Conservation (phyloP, 2,329 filamentous ascomycete species). For the Sporothrix sp. region DNA sequence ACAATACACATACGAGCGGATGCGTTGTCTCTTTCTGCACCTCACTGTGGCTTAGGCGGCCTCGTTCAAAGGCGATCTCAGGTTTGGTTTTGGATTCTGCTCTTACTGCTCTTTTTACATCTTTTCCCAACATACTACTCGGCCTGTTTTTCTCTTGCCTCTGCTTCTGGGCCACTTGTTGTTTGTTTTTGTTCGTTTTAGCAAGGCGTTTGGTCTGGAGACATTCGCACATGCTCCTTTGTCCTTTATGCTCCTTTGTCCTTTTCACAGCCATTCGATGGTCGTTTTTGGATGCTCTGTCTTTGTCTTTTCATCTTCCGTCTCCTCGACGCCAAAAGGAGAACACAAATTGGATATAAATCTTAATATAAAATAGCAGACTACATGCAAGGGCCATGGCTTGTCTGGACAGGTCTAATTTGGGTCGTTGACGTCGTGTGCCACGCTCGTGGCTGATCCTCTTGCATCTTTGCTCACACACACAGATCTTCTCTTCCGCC, state of each 20-base stretch:
- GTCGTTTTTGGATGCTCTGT: neutral
- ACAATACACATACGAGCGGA: neutral
- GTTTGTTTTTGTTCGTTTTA: neutral
- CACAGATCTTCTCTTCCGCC: neutral
- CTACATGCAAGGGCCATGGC: neutral
- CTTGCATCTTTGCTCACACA: no score
- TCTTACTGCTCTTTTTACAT: neutral
- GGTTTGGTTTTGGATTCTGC: neutral
- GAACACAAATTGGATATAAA: slow-evolving; percentile 3
- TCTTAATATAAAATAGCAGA: neutral
- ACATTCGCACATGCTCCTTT: neutral
- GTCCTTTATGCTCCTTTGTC: neutral
- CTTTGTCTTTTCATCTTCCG: neutral
- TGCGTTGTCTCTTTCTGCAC: neutral
- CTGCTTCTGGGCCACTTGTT: neutral
- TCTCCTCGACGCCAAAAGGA: neutral
- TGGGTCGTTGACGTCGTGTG: neutral
- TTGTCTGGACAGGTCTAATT: neutral
- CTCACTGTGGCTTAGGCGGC: no score
- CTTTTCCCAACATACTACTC: neutral
- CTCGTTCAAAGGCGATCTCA: neutral
- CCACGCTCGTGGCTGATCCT: no score
- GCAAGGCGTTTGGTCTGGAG: slow-evolving; percentile 2
- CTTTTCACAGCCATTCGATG: no score
- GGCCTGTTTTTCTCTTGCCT: no score